phyloP scores from a whole-genome alignment of 345 rosid genomes.

The Sisymbrium altissimum region DNA sequence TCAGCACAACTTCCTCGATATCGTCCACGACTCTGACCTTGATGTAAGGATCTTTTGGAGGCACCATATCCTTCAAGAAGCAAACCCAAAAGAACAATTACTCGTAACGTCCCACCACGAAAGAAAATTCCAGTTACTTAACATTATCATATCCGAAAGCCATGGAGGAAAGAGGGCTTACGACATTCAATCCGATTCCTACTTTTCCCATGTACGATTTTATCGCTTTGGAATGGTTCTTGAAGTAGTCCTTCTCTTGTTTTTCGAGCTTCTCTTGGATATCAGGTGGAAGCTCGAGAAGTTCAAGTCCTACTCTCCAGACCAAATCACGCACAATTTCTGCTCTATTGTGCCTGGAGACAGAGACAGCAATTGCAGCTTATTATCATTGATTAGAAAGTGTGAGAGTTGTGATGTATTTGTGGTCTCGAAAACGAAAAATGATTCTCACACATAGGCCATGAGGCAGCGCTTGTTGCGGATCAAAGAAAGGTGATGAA shows the following conservation, averaged over 20 bases:
- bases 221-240: constrained; percentile 59
- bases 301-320: constrained; percentile 74
- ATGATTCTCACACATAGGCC: constrained; percentile 71
- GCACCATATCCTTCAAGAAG: constrained; percentile 81
- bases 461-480: constrained; percentile 92
- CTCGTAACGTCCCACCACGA: not conserved
- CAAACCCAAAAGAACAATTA: not conserved
- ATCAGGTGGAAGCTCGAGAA: constrained; percentile 66
- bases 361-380: constrained; percentile 7
- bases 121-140: not conserved
- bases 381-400: too few species aligned
- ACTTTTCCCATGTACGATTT: constrained; percentile 68
- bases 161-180: constrained; percentile 31
- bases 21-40: constrained; percentile 82
- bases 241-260: constrained; percentile 66
- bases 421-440: not conserved
- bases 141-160: not conserved
- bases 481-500: constrained; percentile 79
- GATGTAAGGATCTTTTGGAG: constrained; percentile 94
- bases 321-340: constrained; percentile 67
- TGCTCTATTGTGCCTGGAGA: constrained; percentile 73
- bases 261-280: constrained; percentile 66
- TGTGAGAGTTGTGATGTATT: not conserved
- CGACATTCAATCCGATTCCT: constrained; percentile 80
- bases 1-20: constrained; percentile 69